Percentiles rank a stretch among this genome's conserved stretches.
phyloP scores from a whole-genome alignment of 345 rosid genomes.

The Gossypium herbaceum region DNA sequence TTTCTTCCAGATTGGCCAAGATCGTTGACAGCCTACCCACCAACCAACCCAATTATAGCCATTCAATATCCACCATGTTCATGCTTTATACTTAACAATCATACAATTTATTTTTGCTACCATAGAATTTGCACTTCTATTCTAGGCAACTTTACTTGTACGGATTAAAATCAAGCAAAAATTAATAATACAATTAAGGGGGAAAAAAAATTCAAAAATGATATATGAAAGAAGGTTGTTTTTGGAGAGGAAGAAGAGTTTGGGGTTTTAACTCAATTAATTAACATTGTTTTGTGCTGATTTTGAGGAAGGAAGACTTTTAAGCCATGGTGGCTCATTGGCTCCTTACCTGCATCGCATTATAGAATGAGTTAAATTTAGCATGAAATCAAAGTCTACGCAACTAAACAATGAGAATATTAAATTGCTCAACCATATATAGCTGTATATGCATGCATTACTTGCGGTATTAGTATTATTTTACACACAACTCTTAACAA shows the following conservation, averaged over 20 bases:
- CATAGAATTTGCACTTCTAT: background rate
- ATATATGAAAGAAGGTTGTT: background rate
- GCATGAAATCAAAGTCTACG: background rate
- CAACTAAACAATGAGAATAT: background rate
- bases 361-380: background rate
- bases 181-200: too few relatives aligned
- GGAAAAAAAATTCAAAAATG: too few relatives aligned
- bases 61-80: background rate
- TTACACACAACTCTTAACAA: background rate
- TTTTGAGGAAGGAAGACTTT: background rate
- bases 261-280: background rate
- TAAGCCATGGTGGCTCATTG: background rate
- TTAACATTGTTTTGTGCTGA: background rate
- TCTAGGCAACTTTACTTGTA: background rate
- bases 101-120: background rate
- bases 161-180: too few relatives aligned
- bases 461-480: too few relatives aligned
- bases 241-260: background rate
- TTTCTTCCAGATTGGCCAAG: background rate
- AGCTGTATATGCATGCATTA: background rate
- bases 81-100: too few relatives aligned
- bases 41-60: background rate
- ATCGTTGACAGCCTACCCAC: background rate
- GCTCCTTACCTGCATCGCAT: background rate
- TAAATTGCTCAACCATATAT: background rate